Conservation (phyloP, 2,329 filamentous ascomycete genomes). For the Neospermospora avenae region DNA sequence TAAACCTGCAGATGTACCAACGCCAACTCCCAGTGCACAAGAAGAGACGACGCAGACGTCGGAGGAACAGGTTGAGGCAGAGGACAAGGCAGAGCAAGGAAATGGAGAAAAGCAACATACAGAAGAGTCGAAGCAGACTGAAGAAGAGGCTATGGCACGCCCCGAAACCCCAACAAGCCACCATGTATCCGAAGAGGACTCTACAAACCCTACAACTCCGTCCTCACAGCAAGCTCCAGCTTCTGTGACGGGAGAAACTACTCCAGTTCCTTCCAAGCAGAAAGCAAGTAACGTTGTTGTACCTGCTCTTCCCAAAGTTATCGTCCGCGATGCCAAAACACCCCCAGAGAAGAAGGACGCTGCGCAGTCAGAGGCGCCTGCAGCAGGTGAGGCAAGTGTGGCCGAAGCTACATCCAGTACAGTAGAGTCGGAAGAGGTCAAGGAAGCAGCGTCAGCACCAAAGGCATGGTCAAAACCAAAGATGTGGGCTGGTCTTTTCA, state of each 20-base stretch:
- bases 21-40: not conserved
- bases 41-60: not conserved
- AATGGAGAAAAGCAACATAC: not conserved
- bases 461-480: conserved; percentile 47
- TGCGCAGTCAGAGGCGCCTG: conserved; percentile 10
- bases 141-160: conserved; percentile 36
- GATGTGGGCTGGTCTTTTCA: conserved; percentile 68
- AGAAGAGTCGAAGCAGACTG: not conserved
- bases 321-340: conserved; percentile 30
- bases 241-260: conserved; percentile 24
- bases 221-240: conserved; percentile 38
- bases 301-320: conserved; percentile 39
- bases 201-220: conserved; percentile 53
- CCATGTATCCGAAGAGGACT: conserved; percentile 38
- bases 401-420: too few species aligned
- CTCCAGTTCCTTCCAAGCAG: conserved; percentile 29
- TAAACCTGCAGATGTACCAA: conserved; percentile 17
- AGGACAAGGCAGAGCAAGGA: conserved; percentile 15
- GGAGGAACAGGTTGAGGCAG: conserved; percentile 17
- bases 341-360: conserved; percentile 15
- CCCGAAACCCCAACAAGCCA: conserved; percentile 45
- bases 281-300: conserved; percentile 46
- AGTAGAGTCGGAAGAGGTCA: conserved; percentile 25
- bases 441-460: conserved; percentile 40
- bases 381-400: conserved; percentile 14